These are phyloP conservation scores for Rhodotorula sp. DNA, from an alignment of 1,284 basidiomycete species.

Conservation along the genomic window DNA sequence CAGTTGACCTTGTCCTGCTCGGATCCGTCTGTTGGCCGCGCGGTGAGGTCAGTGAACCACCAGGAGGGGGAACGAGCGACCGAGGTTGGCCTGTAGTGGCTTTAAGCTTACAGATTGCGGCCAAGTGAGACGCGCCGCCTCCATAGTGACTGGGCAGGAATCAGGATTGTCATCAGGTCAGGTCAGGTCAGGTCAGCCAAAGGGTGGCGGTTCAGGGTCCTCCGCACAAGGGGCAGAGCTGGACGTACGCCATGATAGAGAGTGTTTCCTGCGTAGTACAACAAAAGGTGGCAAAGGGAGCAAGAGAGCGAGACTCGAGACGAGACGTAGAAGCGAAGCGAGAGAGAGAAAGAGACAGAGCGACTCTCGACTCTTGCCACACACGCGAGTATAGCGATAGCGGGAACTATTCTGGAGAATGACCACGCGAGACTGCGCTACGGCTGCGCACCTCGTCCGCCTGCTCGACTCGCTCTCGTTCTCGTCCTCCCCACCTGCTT, in stretches of 20 bases:
- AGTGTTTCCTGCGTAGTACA: slow-evolving; percentile 11
- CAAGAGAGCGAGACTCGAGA: neutral
- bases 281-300: neutral
- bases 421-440: neutral
- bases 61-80: too few species aligned
- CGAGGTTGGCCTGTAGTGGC: neutral
- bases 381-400: too few species aligned
- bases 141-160: slow-evolving; percentile 10
- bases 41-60: too few species aligned
- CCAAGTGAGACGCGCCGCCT: slow-evolving; percentile 40
- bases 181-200: neutral
- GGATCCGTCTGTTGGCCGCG: slow-evolving; percentile 41
- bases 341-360: too few species aligned
- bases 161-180: neutral
- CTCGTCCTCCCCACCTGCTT: neutral
- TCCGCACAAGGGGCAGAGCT: neutral
- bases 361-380: too few species aligned
- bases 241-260: slow-evolving; percentile 27
- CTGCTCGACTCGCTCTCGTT: neutral
- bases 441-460: neutral
- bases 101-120: slow-evolving; percentile 37
- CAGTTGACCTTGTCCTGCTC: slow-evolving; percentile 48
- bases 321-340: neutral
- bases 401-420: too few species aligned
- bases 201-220: neutral